Percentiles rank a stretch among this genome's conserved stretches.
Evolutionary conservation across 108 stramenopile species (phyloP).

Genomic region (Asterionellopsis glacialis): DNA sequence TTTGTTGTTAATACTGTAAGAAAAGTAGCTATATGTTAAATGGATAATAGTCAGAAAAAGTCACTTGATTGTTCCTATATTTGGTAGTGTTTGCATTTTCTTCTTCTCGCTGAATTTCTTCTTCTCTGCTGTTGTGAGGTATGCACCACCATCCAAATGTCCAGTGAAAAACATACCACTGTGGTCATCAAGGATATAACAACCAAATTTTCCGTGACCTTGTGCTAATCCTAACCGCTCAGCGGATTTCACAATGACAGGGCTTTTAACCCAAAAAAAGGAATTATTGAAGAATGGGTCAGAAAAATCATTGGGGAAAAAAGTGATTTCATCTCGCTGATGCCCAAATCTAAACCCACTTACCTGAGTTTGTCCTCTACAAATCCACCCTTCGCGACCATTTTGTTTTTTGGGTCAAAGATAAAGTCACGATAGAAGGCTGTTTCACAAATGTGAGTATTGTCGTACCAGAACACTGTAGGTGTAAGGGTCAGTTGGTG

Average conservation of each 20-base stretch:
- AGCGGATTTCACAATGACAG: slow-evolving; percentile 53
- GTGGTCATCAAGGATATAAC: slow-evolving; percentile 83
- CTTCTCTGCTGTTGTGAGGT: slow-evolving; percentile 18
- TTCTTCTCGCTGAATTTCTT: not conserved
- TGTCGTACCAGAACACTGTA: slow-evolving; percentile 88
- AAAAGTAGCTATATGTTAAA: too few relatives aligned
- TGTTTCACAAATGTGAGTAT: slow-evolving; percentile 73
- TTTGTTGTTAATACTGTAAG: too few relatives aligned
- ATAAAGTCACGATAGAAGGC: slow-evolving; percentile 80
- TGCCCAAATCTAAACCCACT: too few relatives aligned
- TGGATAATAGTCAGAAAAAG: too few relatives aligned
- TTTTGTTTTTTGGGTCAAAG: slow-evolving; percentile 64
- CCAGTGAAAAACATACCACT: slow-evolving; percentile 77
- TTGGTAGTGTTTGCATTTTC: not conserved
- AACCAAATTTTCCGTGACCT: slow-evolving; percentile 73
- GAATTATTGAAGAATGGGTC: too few relatives aligned
- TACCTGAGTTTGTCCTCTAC: slow-evolving; percentile 71
- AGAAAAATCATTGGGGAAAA: too few relatives aligned
- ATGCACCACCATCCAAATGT: slow-evolving; percentile 80
- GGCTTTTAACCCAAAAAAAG: slow-evolving; percentile 13
- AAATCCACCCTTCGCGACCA: slow-evolving; percentile 81
- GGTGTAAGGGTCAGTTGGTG: slow-evolving; percentile 72
- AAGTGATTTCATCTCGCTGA: too few relatives aligned
- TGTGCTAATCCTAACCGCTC: slow-evolving; percentile 61
- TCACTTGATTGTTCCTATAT: too few relatives aligned